A percentile compares a stretch with the other conserved stretches of the same genome.
These are phyloP conservation scores for Royoungia palumana DNA, from an alignment of 768 basidiomycete genomes.

Conservation along the genomic window DNA sequence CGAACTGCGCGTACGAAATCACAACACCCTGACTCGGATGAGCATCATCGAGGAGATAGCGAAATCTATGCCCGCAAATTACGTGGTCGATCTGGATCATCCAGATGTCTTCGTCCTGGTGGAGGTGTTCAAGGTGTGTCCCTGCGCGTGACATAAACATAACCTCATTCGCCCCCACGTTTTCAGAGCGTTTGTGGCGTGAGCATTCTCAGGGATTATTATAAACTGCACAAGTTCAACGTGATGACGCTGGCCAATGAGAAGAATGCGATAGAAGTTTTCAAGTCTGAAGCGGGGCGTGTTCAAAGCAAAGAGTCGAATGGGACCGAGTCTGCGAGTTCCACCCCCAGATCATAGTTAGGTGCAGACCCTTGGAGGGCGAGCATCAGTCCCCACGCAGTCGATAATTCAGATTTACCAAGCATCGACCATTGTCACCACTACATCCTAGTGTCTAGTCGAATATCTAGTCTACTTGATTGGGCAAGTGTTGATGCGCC, in stretches of 20 bases:
- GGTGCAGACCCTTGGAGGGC: background rate
- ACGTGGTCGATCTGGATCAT: conserved; percentile 63
- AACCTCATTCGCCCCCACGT: too few relatives aligned
- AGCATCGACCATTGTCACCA: too few relatives aligned
- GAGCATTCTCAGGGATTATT: conserved; percentile 70
- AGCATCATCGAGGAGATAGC: conserved; percentile 66
- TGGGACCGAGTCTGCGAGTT: background rate
- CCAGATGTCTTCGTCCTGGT: conserved; percentile 75
- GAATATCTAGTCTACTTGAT: conserved; percentile 1
- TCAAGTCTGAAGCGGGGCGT: conserved; percentile 34
- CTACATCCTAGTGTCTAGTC: too few relatives aligned
- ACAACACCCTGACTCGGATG: conserved; percentile 61
- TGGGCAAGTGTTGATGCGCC: background rate
- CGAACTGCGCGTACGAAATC: conserved; percentile 72
- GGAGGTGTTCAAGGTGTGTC: conserved; percentile 76
- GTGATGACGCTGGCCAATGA: conserved; percentile 66
- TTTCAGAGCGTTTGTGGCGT: conserved; percentile 71
- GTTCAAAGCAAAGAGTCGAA: conserved; percentile 19
- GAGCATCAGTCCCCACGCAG: background rate
- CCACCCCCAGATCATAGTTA: background rate
- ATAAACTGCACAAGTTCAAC: conserved; percentile 72
- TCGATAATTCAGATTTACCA: too few relatives aligned
- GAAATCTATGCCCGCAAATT: conserved; percentile 63
- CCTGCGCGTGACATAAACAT: background rate
- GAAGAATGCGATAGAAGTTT: conserved; percentile 38